Conservation (phyloP, 2,329 filamentous ascomycete genomes). For the Apiospora hydei region DNA sequence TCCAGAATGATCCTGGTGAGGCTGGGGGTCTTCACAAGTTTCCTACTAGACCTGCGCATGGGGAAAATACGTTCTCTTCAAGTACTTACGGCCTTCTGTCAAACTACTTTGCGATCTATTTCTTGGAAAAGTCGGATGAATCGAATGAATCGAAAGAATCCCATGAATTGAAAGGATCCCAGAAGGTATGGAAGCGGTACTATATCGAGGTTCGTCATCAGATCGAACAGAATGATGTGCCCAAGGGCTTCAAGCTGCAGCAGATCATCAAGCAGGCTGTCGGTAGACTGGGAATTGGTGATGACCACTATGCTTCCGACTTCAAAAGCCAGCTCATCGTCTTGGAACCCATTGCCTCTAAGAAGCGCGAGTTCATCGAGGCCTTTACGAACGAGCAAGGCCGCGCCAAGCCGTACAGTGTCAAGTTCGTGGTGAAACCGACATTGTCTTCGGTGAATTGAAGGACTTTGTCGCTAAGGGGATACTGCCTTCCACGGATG, state of each 20-base stretch:
- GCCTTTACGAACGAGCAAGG: constrained; percentile 43
- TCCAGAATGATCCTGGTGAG: not conserved
- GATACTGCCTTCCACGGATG: constrained; percentile 50
- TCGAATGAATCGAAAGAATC: too few relatives aligned
- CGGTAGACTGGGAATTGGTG: constrained; percentile 38
- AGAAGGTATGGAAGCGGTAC: not conserved
- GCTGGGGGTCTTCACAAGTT: constrained; percentile 38
- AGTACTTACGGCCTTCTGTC: constrained; percentile 51
- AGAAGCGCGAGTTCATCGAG: constrained; percentile 40
- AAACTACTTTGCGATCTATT: constrained; percentile 58
- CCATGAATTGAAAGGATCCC: not conserved
- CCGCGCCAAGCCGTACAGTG: constrained; percentile 45
- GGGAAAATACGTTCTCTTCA: constrained; percentile 49
- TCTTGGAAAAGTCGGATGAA: too few relatives aligned
- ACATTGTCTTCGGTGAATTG: constrained; percentile 50
- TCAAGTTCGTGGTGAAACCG: constrained; percentile 51
- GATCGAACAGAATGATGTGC: constrained; percentile 30
- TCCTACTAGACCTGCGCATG: constrained; percentile 58
- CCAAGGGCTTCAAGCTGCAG: constrained; percentile 52
- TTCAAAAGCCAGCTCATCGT: constrained; percentile 59
- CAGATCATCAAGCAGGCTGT: constrained; percentile 50
- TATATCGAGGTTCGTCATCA: not conserved
- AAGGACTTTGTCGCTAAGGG: constrained; percentile 51
- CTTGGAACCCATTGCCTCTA: constrained; percentile 46
- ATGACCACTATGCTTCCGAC: constrained; percentile 52